Conservation (phyloP, 129 eudicot genomes). For the Logfia minima region DNA sequence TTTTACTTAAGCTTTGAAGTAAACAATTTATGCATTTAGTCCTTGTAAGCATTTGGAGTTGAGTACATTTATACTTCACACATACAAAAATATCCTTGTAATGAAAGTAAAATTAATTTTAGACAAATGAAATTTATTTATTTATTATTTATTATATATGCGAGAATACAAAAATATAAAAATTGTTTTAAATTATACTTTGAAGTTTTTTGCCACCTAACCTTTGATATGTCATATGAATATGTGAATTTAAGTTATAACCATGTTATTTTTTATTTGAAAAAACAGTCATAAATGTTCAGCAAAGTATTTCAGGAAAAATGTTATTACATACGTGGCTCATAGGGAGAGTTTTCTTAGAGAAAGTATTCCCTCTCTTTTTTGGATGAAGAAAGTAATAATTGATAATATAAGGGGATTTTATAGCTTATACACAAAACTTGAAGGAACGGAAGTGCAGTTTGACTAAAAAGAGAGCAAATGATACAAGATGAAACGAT, state of each 20-base stretch:
- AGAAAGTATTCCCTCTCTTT: neutral
- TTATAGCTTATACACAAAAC: conserved; percentile 9
- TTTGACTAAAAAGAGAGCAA: neutral
- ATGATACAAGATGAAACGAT: conserved; percentile 5
- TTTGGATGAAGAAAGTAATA: neutral
- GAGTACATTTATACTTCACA: neutral
- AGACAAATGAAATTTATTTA: no score
- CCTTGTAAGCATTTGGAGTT: neutral
- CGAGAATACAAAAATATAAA: no score
- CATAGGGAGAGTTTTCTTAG: no score
- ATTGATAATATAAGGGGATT: neutral
- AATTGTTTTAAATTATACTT: no score
- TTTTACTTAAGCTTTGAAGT: neutral
- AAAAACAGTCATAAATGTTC: no score
- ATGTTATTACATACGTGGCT: no score
- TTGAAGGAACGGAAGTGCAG: conserved; percentile 8
- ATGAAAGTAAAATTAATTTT: neutral
- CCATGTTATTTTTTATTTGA: no score
- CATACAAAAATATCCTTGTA: no score
- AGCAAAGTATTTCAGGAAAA: no score
- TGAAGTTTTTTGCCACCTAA: no score
- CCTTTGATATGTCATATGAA: neutral
- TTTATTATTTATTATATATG: no score
- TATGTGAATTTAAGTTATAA: neutral
- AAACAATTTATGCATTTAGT: neutral